Base-by-base conservation (phyloP, 495 filamentous ascomycete species). In the Neurospora sp. region DNA sequence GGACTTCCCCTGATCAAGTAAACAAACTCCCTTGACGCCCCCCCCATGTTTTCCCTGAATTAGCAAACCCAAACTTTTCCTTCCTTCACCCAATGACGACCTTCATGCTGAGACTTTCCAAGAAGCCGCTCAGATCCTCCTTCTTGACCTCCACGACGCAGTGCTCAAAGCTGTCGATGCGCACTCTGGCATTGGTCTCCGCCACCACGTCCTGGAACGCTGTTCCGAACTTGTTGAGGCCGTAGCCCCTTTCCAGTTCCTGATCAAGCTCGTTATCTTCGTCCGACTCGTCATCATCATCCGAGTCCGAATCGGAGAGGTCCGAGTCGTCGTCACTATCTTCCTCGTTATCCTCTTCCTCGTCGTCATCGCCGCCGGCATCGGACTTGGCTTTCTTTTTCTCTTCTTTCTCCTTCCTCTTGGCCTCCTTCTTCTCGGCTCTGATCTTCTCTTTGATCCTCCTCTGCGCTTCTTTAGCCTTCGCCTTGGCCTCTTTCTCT, bases 91-190 rank as follows among this genome's bases (percentile, higher is more conserved):
- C 95, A 70, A 98, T 90, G 14, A 98, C 94, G 79, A 89, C 90
- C 85, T 94, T 95, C 87, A 94, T 89, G 80, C 94, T 97, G 80
- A 99, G 80, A 69, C 90, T 89, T 84, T 98, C 96, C 74, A 99
- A 85, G 80, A 99, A 99, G 12, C 91, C 93, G 22, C 90, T 88
- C 39, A 99, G 85, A 82, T 98, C 95, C 79, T 99, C 96, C 83
- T 97, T 97, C 83, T 90, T 89, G 39, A 99, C 96, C 83, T 98
- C 96, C 68, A 98, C 94, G 10, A 98, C 96, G 75, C 93, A 97
- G 80, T 97, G 91, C 82, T 99, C 96, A 81, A 99, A 99, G 82
- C 91, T 94, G 80, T 99, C 96, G 75, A 98, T 97, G 71, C 94
- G 85, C 22, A 98, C 93, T 18, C 94, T 85, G 4, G 94, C 93